phyloP scores from a whole-genome alignment of 176 grass and related monocot species.

The Luzula sylvatica region DNA sequence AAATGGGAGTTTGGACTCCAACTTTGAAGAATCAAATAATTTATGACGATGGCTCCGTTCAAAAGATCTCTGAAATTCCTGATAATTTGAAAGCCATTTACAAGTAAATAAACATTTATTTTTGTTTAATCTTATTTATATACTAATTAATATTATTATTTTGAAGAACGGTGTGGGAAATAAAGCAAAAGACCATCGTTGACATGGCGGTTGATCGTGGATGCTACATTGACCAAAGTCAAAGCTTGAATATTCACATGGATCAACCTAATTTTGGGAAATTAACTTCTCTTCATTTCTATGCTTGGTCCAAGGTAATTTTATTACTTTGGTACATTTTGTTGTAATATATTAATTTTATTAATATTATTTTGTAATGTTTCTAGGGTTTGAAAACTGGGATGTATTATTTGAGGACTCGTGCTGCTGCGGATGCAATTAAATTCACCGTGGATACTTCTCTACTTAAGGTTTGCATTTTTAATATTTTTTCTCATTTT shows the following conservation, averaged over 20 bases:
- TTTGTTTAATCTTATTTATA: too few relatives aligned
- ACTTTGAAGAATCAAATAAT: slow-evolving; percentile 88
- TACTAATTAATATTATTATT: slow-evolving; percentile 8
- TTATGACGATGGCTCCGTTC: slow-evolving; percentile 85
- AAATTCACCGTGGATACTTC: slow-evolving; percentile 92
- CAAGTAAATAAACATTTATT: slow-evolving; percentile 36
- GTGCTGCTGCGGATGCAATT: slow-evolving; percentile 88
- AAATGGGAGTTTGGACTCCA: slow-evolving; percentile 87
- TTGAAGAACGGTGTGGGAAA: slow-evolving; percentile 95
- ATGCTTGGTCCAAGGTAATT: slow-evolving; percentile 94
- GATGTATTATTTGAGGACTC: slow-evolving; percentile 94
- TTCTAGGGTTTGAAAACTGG: slow-evolving; percentile 96
- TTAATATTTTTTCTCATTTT: background rate
- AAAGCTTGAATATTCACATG: slow-evolving; percentile 98
- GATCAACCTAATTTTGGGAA: slow-evolving; percentile 95
- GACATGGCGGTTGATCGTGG: slow-evolving; percentile 98
- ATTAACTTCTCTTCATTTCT: slow-evolving; percentile 87
- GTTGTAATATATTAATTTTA: background rate
- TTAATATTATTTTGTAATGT: background rate
- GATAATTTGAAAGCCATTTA: slow-evolving; percentile 90
- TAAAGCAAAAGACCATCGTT: slow-evolving; percentile 96
- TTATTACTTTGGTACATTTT: too few relatives aligned
- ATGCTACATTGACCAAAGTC: slow-evolving; percentile 96
- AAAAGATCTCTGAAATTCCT: slow-evolving; percentile 69
- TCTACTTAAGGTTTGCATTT: slow-evolving; percentile 32